These are phyloP conservation scores for Dittrichia graveolens DNA, from an alignment of 129 eudicot genomes.

Conservation along the genomic window DNA sequence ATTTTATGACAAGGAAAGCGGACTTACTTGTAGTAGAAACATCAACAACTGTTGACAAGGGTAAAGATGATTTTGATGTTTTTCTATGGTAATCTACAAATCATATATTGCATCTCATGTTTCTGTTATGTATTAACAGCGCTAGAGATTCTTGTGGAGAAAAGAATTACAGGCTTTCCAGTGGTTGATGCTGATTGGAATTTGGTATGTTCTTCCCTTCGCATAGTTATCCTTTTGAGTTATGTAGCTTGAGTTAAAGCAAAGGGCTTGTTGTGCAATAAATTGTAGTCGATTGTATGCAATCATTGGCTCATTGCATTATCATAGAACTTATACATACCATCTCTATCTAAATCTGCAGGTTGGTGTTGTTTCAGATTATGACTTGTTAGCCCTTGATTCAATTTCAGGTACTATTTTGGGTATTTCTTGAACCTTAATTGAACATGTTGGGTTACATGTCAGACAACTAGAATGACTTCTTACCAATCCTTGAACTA, in stretches of 20 bases:
- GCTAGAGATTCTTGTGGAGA: constrained; percentile 67
- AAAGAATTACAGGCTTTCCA: constrained; percentile 84
- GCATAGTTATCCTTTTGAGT: neutral
- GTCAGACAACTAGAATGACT: constrained; percentile 4
- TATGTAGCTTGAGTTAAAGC: constrained; percentile 8
- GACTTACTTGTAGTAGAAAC: constrained; percentile 73
- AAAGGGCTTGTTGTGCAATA: constrained; percentile 10
- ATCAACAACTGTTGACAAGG: constrained; percentile 78
- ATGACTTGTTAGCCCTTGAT: constrained; percentile 93
- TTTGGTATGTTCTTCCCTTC: constrained; percentile 47
- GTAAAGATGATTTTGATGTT: constrained; percentile 40
- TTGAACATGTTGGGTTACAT: constrained; percentile 4
- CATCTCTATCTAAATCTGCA: constrained; percentile 41
- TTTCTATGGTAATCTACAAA: constrained; percentile 5
- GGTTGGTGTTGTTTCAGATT: constrained; percentile 97
- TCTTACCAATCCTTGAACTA: neutral
- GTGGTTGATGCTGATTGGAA: constrained; percentile 81
- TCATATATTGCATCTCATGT: constrained; percentile 1
- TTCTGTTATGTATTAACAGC: constrained; percentile 45
- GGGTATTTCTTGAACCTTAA: constrained; percentile 5
- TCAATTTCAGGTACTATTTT: constrained; percentile 68
- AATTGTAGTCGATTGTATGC: constrained; percentile 1
- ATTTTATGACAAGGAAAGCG: constrained; percentile 79
- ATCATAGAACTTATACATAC: neutral
- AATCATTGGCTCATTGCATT: constrained; percentile 1